Evolutionary conservation across 179 eudicot genomes (phyloP).

Genomic region (Amaranthus tricolor): DNA sequence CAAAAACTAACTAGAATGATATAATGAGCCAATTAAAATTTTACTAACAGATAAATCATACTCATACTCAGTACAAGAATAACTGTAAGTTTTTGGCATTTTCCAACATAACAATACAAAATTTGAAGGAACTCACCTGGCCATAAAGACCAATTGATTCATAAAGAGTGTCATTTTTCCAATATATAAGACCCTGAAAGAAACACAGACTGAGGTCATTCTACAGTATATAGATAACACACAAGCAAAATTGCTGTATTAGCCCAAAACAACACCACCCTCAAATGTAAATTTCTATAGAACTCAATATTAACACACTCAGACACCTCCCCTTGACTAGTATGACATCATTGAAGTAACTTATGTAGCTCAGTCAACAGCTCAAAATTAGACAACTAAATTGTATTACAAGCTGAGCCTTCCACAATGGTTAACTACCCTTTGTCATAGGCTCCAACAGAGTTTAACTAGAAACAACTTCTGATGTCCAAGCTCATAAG

Average conservation of each 20-base stretch:
- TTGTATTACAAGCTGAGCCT: background rate
- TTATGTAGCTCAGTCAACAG: background rate
- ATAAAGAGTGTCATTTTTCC: conserved; percentile 72
- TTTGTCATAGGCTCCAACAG: too few relatives aligned
- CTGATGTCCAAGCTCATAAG: background rate
- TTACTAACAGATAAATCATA: background rate
- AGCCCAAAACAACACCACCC: background rate
- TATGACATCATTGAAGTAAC: background rate
- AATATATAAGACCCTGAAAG: conserved; percentile 86
- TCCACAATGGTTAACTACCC: too few relatives aligned
- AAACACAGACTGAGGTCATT: conserved; percentile 20
- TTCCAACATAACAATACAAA: background rate
- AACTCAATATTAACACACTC: background rate
- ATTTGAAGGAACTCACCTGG: conserved; percentile 37
- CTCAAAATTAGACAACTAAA: background rate
- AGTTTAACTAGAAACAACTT: background rate
- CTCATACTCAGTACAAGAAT: background rate
- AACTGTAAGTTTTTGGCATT: background rate
- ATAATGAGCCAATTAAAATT: background rate
- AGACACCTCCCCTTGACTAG: background rate
- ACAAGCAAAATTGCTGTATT: background rate
- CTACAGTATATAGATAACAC: conserved; percentile 7
- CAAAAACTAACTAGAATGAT: background rate
- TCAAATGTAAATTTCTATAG: background rate
- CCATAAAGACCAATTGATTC: conserved; percentile 90